Evolutionary conservation across 306 rosid genomes (phyloP), one percentile per base, ranked within the genome.

Genomic region (Calophaca sinica): DNA sequence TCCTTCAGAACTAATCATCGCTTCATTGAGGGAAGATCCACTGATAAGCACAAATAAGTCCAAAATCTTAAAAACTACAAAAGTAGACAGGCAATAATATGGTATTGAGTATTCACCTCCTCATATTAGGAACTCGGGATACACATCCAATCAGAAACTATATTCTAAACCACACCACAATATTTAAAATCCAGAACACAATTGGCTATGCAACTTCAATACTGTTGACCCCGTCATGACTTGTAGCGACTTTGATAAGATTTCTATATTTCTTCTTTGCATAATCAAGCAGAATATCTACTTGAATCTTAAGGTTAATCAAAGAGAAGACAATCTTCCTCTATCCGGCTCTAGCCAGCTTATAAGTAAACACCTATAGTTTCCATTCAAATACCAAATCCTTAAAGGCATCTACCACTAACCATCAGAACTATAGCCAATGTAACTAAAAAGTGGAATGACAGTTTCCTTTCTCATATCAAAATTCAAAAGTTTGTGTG

Each of bases 351-450:
- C 59, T 12, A 13, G 9, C 51, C 61, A 31, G n/a, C 50, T 67
- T 74, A 42, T 10, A 20, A 26, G 70, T 32, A 68, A 70, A 61
- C 15, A 44, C 55, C 12, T 36, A 48, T 32, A 58, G 12, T 42
- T 72, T 66, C 68, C 62, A 59, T 77, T 62, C 54, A 66, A 61
- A 53, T 33, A 58, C 1, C 36, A 20, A 20, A 20, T 20, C 26
- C 26, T 20, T 20, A 50, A 9, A 67, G 13, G 29, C 33, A 57
- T 76, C 42, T 58, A 33, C 74, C 60, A 63, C 13, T 62, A 69
- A 62, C 33, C 57, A 75, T 52, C 66, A 67, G 80, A 32, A 29
- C 45, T 39, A 32, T 32, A 78, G 62, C 26, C 44, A 32, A 44
- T 41, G 67, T 3, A 35, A 35, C 36, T 50, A 67, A 29, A 48